phyloP scores from a whole-genome alignment of 2,329 filamentous ascomycete species.

The Epichloe uncinata region DNA sequence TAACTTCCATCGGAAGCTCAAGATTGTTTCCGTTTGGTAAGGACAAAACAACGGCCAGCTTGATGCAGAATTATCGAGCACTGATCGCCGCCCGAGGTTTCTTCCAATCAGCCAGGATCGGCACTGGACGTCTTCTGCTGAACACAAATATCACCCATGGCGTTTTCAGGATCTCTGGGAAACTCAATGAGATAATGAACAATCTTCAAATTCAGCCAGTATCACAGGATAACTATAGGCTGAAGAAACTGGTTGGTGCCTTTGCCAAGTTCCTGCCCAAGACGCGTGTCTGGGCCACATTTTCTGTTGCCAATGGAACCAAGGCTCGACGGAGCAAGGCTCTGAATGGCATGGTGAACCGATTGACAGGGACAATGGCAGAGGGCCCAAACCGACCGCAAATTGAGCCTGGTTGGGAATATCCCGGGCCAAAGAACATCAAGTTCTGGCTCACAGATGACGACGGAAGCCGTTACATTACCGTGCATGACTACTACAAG shows the following conservation, averaged over 20 bases:
- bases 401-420: conserved; percentile 14
- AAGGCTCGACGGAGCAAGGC: conserved; percentile 17
- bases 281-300: conserved; percentile 22
- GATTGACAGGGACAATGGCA: conserved; percentile 5
- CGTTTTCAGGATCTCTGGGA: conserved; percentile 32
- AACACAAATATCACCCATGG: conserved; percentile 43
- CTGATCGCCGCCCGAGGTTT: conserved; percentile 36
- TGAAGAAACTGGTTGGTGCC: conserved; percentile 14
- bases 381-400: conserved; percentile 11
- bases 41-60: conserved; percentile 12
- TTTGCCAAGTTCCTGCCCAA: conserved; percentile 24
- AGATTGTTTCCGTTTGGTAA: conserved; percentile 34
- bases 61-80: conserved; percentile 17
- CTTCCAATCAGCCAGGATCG: conserved; percentile 40
- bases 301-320: conserved; percentile 19
- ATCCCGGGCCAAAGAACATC: conserved; percentile 20
- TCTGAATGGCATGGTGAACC: conserved; percentile 18
- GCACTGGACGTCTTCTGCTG: conserved; percentile 39
- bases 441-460: conserved; percentile 18
- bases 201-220: conserved; percentile 11
- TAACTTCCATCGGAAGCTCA: conserved; percentile 30
- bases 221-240: conserved; percentile 1
- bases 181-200: conserved; percentile 21
- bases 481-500: conserved; percentile 31
- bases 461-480: conserved; percentile 16